These are phyloP conservation scores for Globisporangium perplexum DNA, from an alignment of 352 stramenopile genomes.

Conservation along the genomic window DNA sequence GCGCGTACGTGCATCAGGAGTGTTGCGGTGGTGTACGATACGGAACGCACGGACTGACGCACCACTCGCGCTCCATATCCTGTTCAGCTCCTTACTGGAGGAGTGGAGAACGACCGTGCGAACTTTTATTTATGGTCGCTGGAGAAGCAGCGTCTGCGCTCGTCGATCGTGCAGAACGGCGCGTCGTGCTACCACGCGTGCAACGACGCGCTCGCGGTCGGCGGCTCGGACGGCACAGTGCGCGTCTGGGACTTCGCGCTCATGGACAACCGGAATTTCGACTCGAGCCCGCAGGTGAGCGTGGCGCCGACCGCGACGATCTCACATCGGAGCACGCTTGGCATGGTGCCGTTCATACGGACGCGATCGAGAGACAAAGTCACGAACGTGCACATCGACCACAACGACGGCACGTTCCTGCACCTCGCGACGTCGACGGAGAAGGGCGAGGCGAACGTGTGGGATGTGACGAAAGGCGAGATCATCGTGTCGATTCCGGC, in stretches of 20 bases:
- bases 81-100: conserved; percentile 64
- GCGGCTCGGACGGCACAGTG: conserved; percentile 67
- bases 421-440: conserved; percentile 82
- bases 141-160: conserved; percentile 53
- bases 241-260: conserved; percentile 80
- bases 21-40: not conserved
- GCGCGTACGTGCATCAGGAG: conserved; percentile 57
- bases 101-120: conserved; percentile 62
- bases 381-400: conserved; percentile 71
- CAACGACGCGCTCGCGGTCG: conserved; percentile 74
- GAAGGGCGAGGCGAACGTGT: conserved; percentile 84
- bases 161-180: conserved; percentile 59
- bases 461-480: conserved; percentile 83
- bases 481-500: conserved; percentile 74
- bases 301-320: conserved; percentile 57
- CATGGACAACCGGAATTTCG: conserved; percentile 45
- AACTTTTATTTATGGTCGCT: conserved; percentile 86
- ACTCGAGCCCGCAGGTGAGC: conserved; percentile 43
- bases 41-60: too few species aligned
- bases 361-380: conserved; percentile 76
- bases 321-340: conserved; percentile 72
- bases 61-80: too few species aligned
- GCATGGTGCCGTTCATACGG: conserved; percentile 79
- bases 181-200: conserved; percentile 77
- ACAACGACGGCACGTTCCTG: conserved; percentile 75